phyloP scores from a whole-genome alignment of 805 yeast species.

The Saturnispora mendoncae region DNA sequence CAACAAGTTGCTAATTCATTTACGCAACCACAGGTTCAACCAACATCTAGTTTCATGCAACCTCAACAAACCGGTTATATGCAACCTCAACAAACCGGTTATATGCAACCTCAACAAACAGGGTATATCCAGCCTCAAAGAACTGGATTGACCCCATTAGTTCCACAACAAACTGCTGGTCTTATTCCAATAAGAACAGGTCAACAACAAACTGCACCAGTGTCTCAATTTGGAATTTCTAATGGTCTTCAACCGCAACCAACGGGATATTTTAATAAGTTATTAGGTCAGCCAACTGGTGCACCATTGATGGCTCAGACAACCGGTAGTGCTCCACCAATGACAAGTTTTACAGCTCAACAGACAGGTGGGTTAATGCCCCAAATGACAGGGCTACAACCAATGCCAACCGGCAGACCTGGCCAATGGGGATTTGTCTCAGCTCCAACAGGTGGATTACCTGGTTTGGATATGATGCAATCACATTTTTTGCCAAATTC shows the following conservation, averaged over 20 bases:
- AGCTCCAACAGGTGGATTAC: conserved; percentile 60
- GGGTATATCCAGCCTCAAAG: conserved; percentile 38
- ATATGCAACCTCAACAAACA: conserved; percentile 20
- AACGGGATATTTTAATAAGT: conserved; percentile 35
- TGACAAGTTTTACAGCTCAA: conserved; percentile 27
- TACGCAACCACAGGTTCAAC: not conserved
- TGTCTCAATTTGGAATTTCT: conserved; percentile 43
- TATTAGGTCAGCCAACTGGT: conserved; percentile 41
- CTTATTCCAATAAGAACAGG: conserved; percentile 44
- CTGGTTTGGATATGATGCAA: conserved; percentile 60
- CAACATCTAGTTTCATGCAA: not conserved
- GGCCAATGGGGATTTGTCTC: conserved; percentile 77
- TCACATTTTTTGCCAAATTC: conserved; percentile 57
- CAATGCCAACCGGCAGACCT: conserved; percentile 54
- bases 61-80: not conserved
- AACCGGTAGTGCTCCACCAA: conserved; percentile 34
- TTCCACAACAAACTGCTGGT: conserved; percentile 27
- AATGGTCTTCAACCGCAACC: conserved; percentile 28
- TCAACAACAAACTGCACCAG: conserved; percentile 26
- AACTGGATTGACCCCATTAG: conserved; percentile 37
- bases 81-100: conserved; percentile 1
- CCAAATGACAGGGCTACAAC: conserved; percentile 39
- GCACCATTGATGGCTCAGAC: conserved; percentile 44
- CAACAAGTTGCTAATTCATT: conserved; percentile 8
- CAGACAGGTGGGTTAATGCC: conserved; percentile 29